These are phyloP conservation scores for Talaromyces sp. DNA, from an alignment of 2,329 filamentous ascomycete species.

Conservation along the genomic window DNA sequence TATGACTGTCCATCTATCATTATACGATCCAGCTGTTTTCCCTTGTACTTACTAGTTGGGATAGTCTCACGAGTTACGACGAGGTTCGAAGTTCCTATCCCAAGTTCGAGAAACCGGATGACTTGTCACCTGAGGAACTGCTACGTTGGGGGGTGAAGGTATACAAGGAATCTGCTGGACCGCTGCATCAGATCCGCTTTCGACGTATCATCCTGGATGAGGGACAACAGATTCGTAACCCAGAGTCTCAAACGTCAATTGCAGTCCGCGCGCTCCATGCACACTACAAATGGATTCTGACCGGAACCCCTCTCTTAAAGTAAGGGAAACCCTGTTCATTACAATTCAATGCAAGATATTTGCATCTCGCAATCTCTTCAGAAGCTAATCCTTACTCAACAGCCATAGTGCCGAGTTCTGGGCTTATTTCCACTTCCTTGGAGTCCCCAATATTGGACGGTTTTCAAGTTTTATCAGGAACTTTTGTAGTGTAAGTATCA, in stretches of 20 bases:
- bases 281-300: slow-evolving; percentile 36
- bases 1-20: not conserved
- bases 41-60: not conserved
- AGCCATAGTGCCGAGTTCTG: slow-evolving; percentile 35
- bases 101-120: slow-evolving; percentile 18
- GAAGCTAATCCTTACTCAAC: slow-evolving; percentile 22
- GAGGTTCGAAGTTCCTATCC: slow-evolving; percentile 34
- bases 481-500: slow-evolving; percentile 22
- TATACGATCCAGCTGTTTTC: not conserved
- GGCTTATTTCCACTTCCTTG: slow-evolving; percentile 36
- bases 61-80: slow-evolving; percentile 36
- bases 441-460: slow-evolving; percentile 24
- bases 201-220: slow-evolving; percentile 40
- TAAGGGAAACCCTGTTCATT: no score
- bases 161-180: slow-evolving; percentile 25
- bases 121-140: slow-evolving; percentile 18
- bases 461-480: slow-evolving; percentile 23
- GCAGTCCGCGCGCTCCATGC: slow-evolving; percentile 33
- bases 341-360: slow-evolving; percentile 3
- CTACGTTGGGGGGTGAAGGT: slow-evolving; percentile 22
- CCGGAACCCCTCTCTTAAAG: slow-evolving; percentile 38
- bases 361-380: not conserved
- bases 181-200: slow-evolving; percentile 33
- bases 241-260: slow-evolving; percentile 27
- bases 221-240: slow-evolving; percentile 36